Evolutionary conservation across 208 protist genomes (phyloP).

Genomic region (Wallacemonas collosoma): DNA sequence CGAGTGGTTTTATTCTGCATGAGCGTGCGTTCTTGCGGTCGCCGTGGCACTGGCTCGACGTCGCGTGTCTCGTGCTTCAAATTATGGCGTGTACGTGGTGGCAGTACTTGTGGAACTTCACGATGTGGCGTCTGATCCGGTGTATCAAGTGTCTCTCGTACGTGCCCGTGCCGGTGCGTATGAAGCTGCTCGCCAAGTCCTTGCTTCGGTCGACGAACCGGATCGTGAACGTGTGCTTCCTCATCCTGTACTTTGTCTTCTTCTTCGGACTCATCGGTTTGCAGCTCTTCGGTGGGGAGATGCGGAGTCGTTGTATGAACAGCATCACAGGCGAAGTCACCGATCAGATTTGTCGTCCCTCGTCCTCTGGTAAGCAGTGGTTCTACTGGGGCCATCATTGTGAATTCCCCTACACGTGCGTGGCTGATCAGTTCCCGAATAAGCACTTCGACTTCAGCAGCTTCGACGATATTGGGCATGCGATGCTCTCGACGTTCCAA

Average conservation of each 20-base stretch:
- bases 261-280: slow-evolving; percentile 88
- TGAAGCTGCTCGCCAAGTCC: slow-evolving; percentile 89
- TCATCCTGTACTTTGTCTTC: slow-evolving; percentile 87
- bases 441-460: slow-evolving; percentile 84
- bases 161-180: slow-evolving; percentile 68
- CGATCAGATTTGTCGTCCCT: slow-evolving; percentile 60
- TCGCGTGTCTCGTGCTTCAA: slow-evolving; percentile 80
- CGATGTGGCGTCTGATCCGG: slow-evolving; percentile 84
- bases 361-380: slow-evolving; percentile 54
- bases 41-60: slow-evolving; percentile 93
- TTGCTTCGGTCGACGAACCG: slow-evolving; percentile 80
- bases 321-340: slow-evolving; percentile 52
- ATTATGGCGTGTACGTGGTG: slow-evolving; percentile 77
- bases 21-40: slow-evolving; percentile 85
- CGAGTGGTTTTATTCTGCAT: slow-evolving; percentile 79
- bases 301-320: slow-evolving; percentile 84
- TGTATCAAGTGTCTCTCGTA: slow-evolving; percentile 82
- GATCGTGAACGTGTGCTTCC: slow-evolving; percentile 63
- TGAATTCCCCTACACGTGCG: slow-evolving; percentile 50
- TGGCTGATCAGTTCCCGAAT: slow-evolving; percentile 55
- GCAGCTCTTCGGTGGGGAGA: slow-evolving; percentile 79
- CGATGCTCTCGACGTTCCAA: slow-evolving; percentile 86
- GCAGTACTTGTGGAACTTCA: slow-evolving; percentile 84
- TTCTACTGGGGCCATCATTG: slow-evolving; percentile 83
- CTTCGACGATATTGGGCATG: slow-evolving; percentile 92